A percentile compares a stretch with the other conserved stretches of the same genome.
Evolutionary conservation across 805 yeast species (phyloP).

Genomic region (Candida khao-thaluensis): DNA sequence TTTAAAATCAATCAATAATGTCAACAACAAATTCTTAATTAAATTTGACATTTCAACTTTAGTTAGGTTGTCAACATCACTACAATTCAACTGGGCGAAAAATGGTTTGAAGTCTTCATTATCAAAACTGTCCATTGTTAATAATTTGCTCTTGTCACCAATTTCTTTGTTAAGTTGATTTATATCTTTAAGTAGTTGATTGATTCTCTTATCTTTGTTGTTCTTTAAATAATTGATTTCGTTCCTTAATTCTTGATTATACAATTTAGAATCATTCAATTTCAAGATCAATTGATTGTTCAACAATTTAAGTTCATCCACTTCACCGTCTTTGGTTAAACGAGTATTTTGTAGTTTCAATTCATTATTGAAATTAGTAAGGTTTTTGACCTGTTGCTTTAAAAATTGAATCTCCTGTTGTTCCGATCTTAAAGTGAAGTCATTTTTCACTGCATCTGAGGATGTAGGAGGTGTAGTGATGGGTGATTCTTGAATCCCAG

Average conservation of each 20-base stretch:
- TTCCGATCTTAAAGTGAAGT: neutral
- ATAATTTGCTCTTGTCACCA: slow-evolving; percentile 16
- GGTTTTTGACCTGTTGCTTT: slow-evolving; percentile 11
- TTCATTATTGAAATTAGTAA: slow-evolving; percentile 5
- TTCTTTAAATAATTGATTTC: slow-evolving; percentile 14
- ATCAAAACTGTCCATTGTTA: slow-evolving; percentile 20
- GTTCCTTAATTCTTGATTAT: slow-evolving; percentile 21
- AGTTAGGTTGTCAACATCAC: slow-evolving; percentile 29
- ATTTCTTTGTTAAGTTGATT: slow-evolving; percentile 12
- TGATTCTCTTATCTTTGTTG: slow-evolving; percentile 1
- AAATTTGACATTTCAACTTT: slow-evolving; percentile 28
- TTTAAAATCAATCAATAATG: slow-evolving; percentile 29
- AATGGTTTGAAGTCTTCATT: slow-evolving; percentile 20
- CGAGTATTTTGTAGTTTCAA: slow-evolving; percentile 14
- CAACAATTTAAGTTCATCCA: slow-evolving; percentile 11
- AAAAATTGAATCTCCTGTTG: slow-evolving; percentile 3
- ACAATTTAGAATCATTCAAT: slow-evolving; percentile 15
- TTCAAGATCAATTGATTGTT: slow-evolving; percentile 17
- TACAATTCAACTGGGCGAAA: slow-evolving; percentile 26
- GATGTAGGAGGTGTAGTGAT: slow-evolving; percentile 37
- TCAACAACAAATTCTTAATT: slow-evolving; percentile 34
- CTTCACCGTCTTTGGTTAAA: slow-evolving; percentile 1
- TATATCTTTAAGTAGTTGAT: slow-evolving; percentile 5
- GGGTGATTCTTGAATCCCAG: slow-evolving; percentile 19
- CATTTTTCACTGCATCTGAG: slow-evolving; percentile 17